These are phyloP conservation scores for Trebouxiophyceae sp. DNA, from an alignment of 163 green algal genomes.

Conservation along the genomic window DNA sequence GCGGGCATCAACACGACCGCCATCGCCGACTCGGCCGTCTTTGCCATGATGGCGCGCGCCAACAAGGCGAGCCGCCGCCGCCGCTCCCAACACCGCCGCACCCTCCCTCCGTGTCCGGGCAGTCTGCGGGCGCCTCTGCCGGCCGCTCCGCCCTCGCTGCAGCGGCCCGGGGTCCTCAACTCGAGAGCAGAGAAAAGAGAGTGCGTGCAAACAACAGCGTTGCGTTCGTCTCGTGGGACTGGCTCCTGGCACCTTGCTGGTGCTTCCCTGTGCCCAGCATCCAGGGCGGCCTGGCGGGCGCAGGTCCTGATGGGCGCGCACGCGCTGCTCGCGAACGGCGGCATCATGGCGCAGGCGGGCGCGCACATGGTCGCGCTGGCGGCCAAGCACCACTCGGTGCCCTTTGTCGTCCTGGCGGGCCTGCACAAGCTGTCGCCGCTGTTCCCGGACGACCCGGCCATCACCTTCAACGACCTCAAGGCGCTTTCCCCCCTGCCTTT, in stretches of 20 bases:
- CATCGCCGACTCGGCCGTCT: conserved; percentile 87
- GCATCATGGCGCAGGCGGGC: conserved; percentile 74
- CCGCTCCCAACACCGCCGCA: too few relatives aligned
- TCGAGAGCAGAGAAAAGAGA: too few relatives aligned
- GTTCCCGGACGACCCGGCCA: conserved; percentile 82
- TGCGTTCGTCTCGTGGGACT: too few relatives aligned
- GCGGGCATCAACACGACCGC: conserved; percentile 78
- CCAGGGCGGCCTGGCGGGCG: too few relatives aligned
- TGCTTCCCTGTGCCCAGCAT: too few relatives aligned
- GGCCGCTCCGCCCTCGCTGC: too few relatives aligned
- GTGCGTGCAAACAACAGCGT: too few relatives aligned
- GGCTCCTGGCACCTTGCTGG: too few relatives aligned
- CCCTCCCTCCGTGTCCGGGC: too few relatives aligned
- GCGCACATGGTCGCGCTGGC: conserved; percentile 78
- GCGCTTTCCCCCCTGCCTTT: conserved; percentile 2
- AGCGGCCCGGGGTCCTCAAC: too few relatives aligned
- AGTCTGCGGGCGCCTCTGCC: too few relatives aligned
- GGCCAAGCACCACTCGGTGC: conserved; percentile 76
- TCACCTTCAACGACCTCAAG: conserved; percentile 79
- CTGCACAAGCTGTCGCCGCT: conserved; percentile 92
- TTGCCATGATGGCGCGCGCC: conserved; percentile 94
- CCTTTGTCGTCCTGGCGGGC: conserved; percentile 90
- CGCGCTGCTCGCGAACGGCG: conserved; percentile 93
- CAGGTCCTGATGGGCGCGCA: conserved; percentile 89
- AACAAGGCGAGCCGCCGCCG: conserved; percentile 82